Evolutionary conservation across 129 eudicot species (phyloP), one percentile per base, ranked within the genome.

Genomic region (Flaveria brownii): DNA sequence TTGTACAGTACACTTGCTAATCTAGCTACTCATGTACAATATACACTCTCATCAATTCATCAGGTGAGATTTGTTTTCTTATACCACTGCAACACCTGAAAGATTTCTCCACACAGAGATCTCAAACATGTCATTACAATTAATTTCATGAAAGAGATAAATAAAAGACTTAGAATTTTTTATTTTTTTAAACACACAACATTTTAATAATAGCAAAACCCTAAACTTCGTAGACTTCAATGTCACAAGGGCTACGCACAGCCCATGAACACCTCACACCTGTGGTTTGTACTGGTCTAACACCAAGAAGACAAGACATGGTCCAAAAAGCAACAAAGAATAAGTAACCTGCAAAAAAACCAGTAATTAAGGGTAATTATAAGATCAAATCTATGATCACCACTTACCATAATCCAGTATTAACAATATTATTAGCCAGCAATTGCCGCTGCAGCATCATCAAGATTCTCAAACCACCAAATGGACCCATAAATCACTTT

Each of bases 401-500:
- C 57, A 71, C 78, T 79, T 72, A 79, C 78, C 64, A 11, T 14
- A 79, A 16, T 51, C 78, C 78, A 62, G 67, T 36, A 47, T 63
- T 39, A 57, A 70, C 39, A 28, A 28, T 9, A 26, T 45, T 14
- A 15, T 9, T 71, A 87, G 84, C 72, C 83, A 85, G 80, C 80
- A 55, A 71, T 81, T 88, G 86, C 92, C 76, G 79, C 92, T 88
- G 92, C 92, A 88, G 92, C 92, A 88, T 85, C 92, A 88, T 88
- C 92, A 88, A 85, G 92, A 88, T 88, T 88, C 92, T 77, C 89
- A 88, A 78, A 63, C 59, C 79, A 52, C 39, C 62, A 74, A 80
- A 52, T 73, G 77, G 73, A n/a, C 78, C 72, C 74, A 62, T 36
- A 73, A 57, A 56, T 16, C 46, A 78, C 30, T 62, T 70, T 59